Evolutionary conservation across 2,329 filamentous ascomycete genomes (phyloP), one percentile per base, ranked within the genome.

Genomic region (Penicillium sp.): DNA sequence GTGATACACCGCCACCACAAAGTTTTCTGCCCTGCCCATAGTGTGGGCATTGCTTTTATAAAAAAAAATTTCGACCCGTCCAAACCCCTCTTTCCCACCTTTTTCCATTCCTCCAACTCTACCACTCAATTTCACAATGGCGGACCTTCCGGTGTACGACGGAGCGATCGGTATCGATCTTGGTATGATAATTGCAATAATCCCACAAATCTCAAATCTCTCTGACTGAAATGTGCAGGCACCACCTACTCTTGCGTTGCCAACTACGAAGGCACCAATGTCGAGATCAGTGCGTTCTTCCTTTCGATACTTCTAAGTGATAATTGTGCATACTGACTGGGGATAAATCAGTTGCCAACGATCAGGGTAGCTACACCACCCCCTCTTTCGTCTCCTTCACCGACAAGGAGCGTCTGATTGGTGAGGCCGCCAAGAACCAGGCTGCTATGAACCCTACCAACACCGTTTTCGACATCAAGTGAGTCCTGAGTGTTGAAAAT

Each of bases 81-180:
- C 54, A 52, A 59, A 58, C 58, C 64, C 64, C 64, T 65, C 64
- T 58, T 64, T 62, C 58, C 57, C 60, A 63, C 57, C 57, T 49
- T 61, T 57, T 64, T 54, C 56, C 55, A 63, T 57, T 57, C 62
- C 61, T 55, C 49, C 60, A 59, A 62, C 58, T 61, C 54, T 55
- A 54, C 58, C 56, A 59, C 61, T 45, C 47, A 63, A 55, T 39
- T 45, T 64, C 64, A 67, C 49, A 67, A 67, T 67, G 65, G 64
- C 65, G 56, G 65, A 67, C 49, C 60, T 62, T 65, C 60, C 60
- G 64, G 88, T 96, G 74, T 99, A 98, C 81, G 95, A 99, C 80
- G 95, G 95, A 90, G 95, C 95, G 87, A 91, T 98, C 84, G 95
- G 95, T 88, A 99, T 99, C 84, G 95, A 99, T 89, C 87, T 99